Conservation (phyloP, 2,329 filamentous ascomycete genomes). For the Calonectria pseudoturangicola region DNA sequence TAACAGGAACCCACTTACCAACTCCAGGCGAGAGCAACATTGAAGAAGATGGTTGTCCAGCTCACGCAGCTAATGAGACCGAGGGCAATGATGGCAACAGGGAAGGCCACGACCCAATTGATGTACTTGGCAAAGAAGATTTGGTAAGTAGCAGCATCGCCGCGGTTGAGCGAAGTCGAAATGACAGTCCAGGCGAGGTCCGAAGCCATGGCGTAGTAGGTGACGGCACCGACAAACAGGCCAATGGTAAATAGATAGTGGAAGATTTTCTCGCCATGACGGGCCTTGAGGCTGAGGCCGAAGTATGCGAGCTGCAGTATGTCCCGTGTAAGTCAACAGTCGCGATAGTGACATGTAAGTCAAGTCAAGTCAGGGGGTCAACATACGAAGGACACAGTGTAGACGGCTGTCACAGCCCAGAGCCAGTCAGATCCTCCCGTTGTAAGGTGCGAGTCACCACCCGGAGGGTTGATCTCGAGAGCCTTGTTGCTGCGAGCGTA, state of each 20-base stretch:
- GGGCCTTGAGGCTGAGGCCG: constrained; percentile 64
- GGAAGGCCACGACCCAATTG: constrained; percentile 72
- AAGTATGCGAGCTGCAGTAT: constrained; percentile 62
- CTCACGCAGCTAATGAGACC: constrained; percentile 71
- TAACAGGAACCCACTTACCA: constrained; percentile 58
- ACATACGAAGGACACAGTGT: constrained; percentile 67
- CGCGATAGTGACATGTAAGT: neutral
- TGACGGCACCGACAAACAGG: constrained; percentile 68
- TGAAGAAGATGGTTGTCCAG: constrained; percentile 74
- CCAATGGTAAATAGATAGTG: constrained; percentile 73
- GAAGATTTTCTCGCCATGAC: constrained; percentile 71
- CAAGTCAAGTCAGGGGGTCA: neutral
- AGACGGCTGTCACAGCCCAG: constrained; percentile 72
- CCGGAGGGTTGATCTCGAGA: constrained; percentile 67
- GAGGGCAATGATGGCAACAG: constrained; percentile 65
- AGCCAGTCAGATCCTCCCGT: constrained; percentile 73
- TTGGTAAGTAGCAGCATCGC: constrained; percentile 61
- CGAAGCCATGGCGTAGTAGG: constrained; percentile 72
- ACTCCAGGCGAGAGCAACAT: constrained; percentile 69
- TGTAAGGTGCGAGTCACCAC: constrained; percentile 58
- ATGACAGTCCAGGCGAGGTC: constrained; percentile 69
- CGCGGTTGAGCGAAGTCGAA: constrained; percentile 52
- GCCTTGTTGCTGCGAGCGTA: constrained; percentile 67
- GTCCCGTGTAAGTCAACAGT: constrained; percentile 39
- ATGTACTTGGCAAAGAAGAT: constrained; percentile 75